Evolutionary conservation across 2,329 filamentous ascomycete species (phyloP).

Genomic region (Cladorrhinum sp.): DNA sequence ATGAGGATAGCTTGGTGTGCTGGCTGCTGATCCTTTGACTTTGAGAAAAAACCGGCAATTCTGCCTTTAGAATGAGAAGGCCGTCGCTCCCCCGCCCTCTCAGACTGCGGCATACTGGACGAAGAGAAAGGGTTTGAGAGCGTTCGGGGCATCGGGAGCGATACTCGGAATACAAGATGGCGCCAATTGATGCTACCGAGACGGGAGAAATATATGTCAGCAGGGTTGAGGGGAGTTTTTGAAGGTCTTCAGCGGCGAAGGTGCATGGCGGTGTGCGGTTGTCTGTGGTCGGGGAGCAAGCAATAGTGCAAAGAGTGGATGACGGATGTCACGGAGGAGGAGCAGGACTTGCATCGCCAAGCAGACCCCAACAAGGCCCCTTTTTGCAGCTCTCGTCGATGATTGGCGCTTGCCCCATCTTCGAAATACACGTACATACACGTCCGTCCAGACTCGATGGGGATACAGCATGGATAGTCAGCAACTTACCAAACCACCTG

Average conservation of each 20-base stretch:
- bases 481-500: neutral
- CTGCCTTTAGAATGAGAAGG: conserved; percentile 66
- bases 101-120: conserved; percentile 46
- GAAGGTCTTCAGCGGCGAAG: neutral
- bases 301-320: neutral
- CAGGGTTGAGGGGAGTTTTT: neutral
- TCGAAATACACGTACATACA: no score
- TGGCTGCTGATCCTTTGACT: conserved; percentile 64
- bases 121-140: conserved; percentile 56
- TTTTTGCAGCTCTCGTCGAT: neutral
- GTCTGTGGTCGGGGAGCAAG: neutral
- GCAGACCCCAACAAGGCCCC: neutral
- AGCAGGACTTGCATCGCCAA: neutral
- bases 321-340: neutral
- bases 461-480: neutral
- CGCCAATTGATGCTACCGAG: conserved; percentile 18
- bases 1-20: conserved; percentile 66
- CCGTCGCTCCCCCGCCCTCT: conserved; percentile 54
- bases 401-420: neutral
- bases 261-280: neutral
- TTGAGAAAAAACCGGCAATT: conserved; percentile 80
- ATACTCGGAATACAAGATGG: neutral
- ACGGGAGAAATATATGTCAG: neutral
- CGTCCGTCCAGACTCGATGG: no score
- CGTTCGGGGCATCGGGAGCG: conserved; percentile 52